A percentile compares a stretch with the other conserved stretches of the same genome.
Conservation (phyloP, 2,329 filamentous ascomycete species). For the Pseudocercospora musae region DNA sequence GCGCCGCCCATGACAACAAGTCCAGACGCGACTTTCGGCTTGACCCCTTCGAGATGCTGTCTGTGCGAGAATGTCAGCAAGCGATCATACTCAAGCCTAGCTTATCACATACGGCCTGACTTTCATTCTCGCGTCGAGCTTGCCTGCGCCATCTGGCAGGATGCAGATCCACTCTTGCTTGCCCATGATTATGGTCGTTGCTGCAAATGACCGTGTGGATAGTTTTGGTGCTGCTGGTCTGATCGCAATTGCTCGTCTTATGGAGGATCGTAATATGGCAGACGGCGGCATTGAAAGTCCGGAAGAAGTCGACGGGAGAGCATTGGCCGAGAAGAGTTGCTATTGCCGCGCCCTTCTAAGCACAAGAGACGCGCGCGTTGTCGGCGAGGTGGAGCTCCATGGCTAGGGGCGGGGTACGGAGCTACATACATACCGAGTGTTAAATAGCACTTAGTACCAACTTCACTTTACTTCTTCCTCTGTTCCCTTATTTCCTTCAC, state of each 20-base stretch:
- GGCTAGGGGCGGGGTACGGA: too few species aligned
- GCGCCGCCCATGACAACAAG: constrained; percentile 66
- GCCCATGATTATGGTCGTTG: constrained; percentile 28
- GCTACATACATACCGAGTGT: too few species aligned
- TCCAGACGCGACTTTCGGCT: constrained; percentile 53
- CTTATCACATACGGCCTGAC: constrained; percentile 38
- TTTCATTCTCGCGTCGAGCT: constrained; percentile 43
- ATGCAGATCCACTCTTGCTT: constrained; percentile 52
- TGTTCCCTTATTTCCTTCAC: too few species aligned
- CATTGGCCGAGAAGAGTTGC: not conserved
- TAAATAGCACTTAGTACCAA: too few species aligned
- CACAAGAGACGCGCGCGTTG: not conserved
- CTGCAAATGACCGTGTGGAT: constrained; percentile 21
- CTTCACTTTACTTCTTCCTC: too few species aligned
- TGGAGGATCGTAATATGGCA: not conserved
- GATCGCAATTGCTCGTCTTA: not conserved
- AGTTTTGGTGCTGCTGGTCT: not conserved
- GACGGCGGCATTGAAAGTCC: not conserved
- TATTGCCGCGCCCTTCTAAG: not conserved
- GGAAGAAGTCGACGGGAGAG: not conserved
- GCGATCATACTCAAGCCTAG: not conserved
- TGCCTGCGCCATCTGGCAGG: constrained; percentile 44
- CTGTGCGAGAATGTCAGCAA: constrained; percentile 22
- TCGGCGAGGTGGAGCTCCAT: not conserved
- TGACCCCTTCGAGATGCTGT: constrained; percentile 58